Evolutionary conservation across 495 filamentous ascomycete genomes (phyloP), one percentile per base, ranked within the genome.

Genomic region (Usnea hakonensis): DNA sequence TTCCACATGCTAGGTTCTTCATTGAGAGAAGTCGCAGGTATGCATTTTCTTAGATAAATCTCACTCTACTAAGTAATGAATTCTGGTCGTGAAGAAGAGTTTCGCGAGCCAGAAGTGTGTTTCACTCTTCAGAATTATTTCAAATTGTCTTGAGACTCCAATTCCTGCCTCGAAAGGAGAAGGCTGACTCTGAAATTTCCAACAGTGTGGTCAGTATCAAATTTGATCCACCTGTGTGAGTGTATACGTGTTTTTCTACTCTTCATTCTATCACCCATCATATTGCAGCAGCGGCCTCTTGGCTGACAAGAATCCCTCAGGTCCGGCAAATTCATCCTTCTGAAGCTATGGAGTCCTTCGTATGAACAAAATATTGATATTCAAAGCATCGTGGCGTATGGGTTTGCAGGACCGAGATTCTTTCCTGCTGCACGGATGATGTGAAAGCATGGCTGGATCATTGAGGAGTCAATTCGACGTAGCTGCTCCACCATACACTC

Each of bases 221-320:
- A 65, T 97, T 97, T 71, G 88, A 96, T 67, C 91, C 93, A 48
- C 87, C 90, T 36, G 83, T 94, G 75, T 95, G 85, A 71, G 83
- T 76, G n/a, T 17, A 32, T 52, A 46, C 30, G 14, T 2, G 28
- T 64, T 36, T 41, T 2, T 44, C 30, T 14, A 56, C 11, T 7
- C 13, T 30, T 23, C 16, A 35, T 53, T 55, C 26, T 30, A 43
- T n/a, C 23, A 33, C n/a, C 5, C 26, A 52, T 30, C 5, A 19
- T 32, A 32, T 0, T 32, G 23, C 6, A 28, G 23, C 6, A 28
- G 48, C 28, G 13, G 28, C 23, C 48, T 33, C 19, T 52, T 38
- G 13, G 7, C 62, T 57, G 30, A 57, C 16, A 36, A 10, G 8
- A 17, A 21, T 26, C 2, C 30, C 8, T 48, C 56, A 86, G 83